phyloP scores from a whole-genome alignment of 2,329 filamentous ascomycete species.

The Pseudopyricularia javanii region DNA sequence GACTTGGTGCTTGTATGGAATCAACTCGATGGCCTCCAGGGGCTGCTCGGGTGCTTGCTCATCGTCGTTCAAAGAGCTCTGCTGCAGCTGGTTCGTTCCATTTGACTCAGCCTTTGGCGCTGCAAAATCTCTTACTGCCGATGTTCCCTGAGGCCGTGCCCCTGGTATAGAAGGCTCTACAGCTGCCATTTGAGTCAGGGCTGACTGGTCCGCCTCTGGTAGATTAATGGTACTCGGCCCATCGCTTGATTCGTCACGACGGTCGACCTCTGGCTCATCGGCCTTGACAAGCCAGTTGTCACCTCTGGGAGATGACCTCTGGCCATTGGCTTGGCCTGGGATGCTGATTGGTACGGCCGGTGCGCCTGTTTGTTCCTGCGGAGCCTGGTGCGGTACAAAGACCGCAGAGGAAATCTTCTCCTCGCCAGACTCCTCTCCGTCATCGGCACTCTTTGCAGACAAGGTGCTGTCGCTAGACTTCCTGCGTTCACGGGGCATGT shows the following conservation, averaged over 20 bases:
- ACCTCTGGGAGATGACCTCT: not conserved
- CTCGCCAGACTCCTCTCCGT: slow-evolving; percentile 55
- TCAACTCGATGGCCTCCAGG: slow-evolving; percentile 84
- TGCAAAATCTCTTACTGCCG: not conserved
- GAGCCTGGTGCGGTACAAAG: slow-evolving; percentile 64
- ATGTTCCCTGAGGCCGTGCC: not conserved
- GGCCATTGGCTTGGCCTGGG: not conserved
- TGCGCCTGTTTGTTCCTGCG: slow-evolving; percentile 8
- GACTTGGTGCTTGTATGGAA: slow-evolving; percentile 95
- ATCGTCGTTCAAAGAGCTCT: not conserved
- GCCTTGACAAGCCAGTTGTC: slow-evolving; percentile 43
- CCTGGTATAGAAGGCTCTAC: not conserved
- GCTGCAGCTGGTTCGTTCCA: not conserved
- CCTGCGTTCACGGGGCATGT: slow-evolving; percentile 14
- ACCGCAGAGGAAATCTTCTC: slow-evolving; percentile 82
- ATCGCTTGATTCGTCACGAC: not conserved
- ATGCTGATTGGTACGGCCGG: not conserved
- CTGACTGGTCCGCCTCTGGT: not conserved
- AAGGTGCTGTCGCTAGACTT: slow-evolving; percentile 26
- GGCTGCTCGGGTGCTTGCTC: slow-evolving; percentile 43
- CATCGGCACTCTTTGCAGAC: slow-evolving; percentile 25
- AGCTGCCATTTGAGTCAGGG: not conserved
- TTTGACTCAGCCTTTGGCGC: not conserved
- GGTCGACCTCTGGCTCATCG: slow-evolving; percentile 31
- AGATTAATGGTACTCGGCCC: not conserved